Conservation (phyloP, 441 rosid species). For the Euphorbia neoarborescens region DNA sequence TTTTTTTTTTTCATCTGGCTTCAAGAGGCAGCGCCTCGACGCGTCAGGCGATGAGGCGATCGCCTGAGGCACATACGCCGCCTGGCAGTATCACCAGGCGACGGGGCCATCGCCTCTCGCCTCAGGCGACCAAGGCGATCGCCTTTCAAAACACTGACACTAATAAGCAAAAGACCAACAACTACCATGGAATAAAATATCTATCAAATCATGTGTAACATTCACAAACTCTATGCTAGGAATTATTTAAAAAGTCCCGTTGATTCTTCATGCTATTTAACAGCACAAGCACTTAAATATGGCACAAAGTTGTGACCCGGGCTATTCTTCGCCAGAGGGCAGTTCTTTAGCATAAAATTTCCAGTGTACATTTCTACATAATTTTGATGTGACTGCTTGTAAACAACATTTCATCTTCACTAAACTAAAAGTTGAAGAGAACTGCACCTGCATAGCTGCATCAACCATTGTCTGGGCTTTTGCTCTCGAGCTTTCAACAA, state of each 20-base stretch:
- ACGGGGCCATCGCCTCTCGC: too few relatives aligned
- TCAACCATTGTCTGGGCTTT: conserved; percentile 84
- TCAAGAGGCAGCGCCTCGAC: too few relatives aligned
- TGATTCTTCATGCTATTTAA: not conserved
- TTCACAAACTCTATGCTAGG: not conserved
- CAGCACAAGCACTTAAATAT: not conserved
- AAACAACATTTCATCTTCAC: not conserved
- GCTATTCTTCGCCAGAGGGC: not conserved
- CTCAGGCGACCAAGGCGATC: too few relatives aligned
- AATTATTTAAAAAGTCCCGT: not conserved
- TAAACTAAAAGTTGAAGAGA: not conserved
- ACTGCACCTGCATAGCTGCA: conserved; percentile 66
- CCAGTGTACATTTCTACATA: not conserved
- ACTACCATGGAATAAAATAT: not conserved
- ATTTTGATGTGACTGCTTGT: not conserved
- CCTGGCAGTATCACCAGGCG: too few relatives aligned
- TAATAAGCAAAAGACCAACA: not conserved
- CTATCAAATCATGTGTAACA: not conserved
- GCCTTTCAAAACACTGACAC: too few relatives aligned
- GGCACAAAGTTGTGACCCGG: not conserved
- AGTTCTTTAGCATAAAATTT: not conserved
- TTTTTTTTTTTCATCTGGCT: too few relatives aligned
- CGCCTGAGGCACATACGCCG: too few relatives aligned
- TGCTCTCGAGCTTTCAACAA: conserved; percentile 61
- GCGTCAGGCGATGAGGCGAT: too few relatives aligned